Base-by-base conservation (phyloP, 345 rosid genomes). In the Populus tremula region DNA sequence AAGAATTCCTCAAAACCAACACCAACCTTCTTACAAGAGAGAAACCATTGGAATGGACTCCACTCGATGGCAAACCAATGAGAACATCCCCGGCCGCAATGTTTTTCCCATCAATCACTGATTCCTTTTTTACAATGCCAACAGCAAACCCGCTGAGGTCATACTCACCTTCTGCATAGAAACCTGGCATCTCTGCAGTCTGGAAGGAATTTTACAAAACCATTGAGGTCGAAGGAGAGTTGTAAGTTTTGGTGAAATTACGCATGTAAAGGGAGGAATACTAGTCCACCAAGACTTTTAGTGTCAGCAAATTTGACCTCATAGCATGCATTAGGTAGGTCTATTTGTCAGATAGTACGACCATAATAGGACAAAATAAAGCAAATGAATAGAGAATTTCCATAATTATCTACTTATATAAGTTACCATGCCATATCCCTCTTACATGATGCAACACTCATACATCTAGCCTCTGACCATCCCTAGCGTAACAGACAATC, bases 101-200 rank as follows among this genome's bases (percentile, higher is more conserved):
- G 83, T 80, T 87, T 84, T 88, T 91, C 21, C 99, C 99, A 61
- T 96, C 89, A 72, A 96, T 93, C 27, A 92, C 90, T 4, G 96
- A 86, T 62, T 83, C 87, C 89, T 89, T 92, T 78, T 90, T 90
- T 38, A 96, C 97, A 43, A 86, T 84, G 69, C 99, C 99, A 53
- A 96, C 97, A 0, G 97, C 99, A 87, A 90, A 93, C 39, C 99
- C 98, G 66, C 97, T 93, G 20, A 92, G 94, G 73, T 96, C 99
- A 31, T 93, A 96, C 74, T 96, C 97, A 0, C 97, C 95, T 14
- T 89, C 86, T 27, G 89, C 88, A 72, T 96, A 96, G 86, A 96
- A 93, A 74, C 84, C 92, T 0, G 98, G 98, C 99, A 93, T 96
- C 90, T 96, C 97, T 78, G 97, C 98, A 73, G 98, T 92, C 98